These are phyloP conservation scores for Ophiorrhiza pumila DNA, from an alignment of 257 asterid species.

Conservation along the genomic window DNA sequence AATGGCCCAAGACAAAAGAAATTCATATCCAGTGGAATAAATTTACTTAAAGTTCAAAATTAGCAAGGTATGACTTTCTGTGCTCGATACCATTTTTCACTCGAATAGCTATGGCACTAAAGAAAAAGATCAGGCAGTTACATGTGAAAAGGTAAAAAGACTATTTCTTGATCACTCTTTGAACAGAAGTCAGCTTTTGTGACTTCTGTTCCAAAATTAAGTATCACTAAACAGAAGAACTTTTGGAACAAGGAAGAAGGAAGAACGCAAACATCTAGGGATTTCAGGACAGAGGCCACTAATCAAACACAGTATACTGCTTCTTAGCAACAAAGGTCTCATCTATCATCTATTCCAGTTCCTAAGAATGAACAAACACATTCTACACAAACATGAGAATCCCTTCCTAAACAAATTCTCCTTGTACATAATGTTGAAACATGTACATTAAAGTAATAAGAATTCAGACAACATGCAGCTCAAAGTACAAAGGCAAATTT, in stretches of 20 bases:
- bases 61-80: neutral
- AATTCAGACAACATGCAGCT: neutral
- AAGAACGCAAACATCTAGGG: neutral
- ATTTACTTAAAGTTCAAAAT: neutral
- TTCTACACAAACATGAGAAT: neutral
- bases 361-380: no score
- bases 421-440: neutral
- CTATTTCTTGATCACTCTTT: neutral
- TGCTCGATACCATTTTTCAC: neutral
- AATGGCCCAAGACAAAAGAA: neutral
- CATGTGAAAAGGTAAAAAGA: neutral
- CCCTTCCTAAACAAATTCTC: neutral
- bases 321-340: neutral
- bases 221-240: neutral
- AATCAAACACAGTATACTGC: neutral
- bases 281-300: neutral
- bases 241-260: no score
- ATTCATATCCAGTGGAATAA: neutral
- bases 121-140: neutral
- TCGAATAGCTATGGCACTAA: neutral
- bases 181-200: neutral
- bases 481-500: no score
- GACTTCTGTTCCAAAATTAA: no score
- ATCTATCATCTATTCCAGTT: neutral
- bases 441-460: neutral